These are phyloP conservation scores for Syncephalastrum sp. DNA, from an alignment of 371 early-diverging fungal species.

Conservation along the genomic window DNA sequence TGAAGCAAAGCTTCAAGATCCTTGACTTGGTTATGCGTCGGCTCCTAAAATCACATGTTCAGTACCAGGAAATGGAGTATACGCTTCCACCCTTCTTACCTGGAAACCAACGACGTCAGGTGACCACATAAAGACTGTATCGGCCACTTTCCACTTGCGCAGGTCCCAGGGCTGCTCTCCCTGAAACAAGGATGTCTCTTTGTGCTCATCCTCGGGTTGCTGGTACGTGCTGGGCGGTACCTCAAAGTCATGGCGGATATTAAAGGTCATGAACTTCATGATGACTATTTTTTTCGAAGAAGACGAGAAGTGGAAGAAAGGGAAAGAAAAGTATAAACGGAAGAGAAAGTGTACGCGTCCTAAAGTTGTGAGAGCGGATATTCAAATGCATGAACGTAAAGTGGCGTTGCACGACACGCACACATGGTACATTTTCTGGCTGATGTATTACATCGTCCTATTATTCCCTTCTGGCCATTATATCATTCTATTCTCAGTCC, in stretches of 20 bases:
- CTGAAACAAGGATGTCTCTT: constrained; percentile 7
- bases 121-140: constrained; percentile 41
- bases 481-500: no score
- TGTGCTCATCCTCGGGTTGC: no score
- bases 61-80: neutral
- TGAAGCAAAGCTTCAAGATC: constrained; percentile 45
- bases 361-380: no score
- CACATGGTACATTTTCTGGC: no score
- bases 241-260: constrained; percentile 35
- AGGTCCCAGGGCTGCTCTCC: constrained; percentile 50
- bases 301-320: constrained; percentile 2
- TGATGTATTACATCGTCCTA: no score
- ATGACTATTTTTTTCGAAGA: neutral
- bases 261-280: constrained; percentile 44
- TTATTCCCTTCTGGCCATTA: no score
- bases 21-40: constrained; percentile 41
- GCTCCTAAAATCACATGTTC: constrained; percentile 30
- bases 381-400: no score
- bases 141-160: constrained; percentile 47
- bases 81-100: constrained; percentile 13
- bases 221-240: no score
- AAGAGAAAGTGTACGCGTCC: constrained; percentile 5
- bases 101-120: constrained; percentile 50
- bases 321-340: constrained; percentile 10
- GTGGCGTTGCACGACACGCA: no score